phyloP scores from a whole-genome alignment of 805 yeast species.

The Scheffersomyces lignosus region DNA sequence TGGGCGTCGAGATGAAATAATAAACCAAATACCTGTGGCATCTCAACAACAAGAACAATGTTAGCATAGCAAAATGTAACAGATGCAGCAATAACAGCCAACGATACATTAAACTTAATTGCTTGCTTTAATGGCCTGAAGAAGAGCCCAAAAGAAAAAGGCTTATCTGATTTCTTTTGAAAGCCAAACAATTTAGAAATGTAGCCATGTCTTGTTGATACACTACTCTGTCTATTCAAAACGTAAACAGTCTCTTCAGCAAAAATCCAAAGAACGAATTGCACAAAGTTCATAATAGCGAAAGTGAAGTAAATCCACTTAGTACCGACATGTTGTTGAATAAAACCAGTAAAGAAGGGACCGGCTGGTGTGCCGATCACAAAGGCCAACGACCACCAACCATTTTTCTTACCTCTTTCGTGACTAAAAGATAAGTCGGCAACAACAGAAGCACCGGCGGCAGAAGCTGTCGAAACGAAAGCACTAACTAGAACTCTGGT shows the following conservation, averaged over 20 bases:
- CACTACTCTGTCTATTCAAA: slow-evolving; percentile 7
- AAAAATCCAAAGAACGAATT: slow-evolving; percentile 10
- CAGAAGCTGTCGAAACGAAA: slow-evolving; percentile 13
- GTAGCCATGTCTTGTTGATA: slow-evolving; percentile 1
- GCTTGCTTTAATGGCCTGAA: slow-evolving; percentile 9
- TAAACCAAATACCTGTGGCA: slow-evolving; percentile 18
- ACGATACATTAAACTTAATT: slow-evolving; percentile 7
- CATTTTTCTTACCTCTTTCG: slow-evolving; percentile 15
- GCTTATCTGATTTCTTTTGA: slow-evolving; percentile 1
- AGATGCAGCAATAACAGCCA: slow-evolving; percentile 16
- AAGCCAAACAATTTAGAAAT: neutral
- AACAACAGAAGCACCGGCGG: slow-evolving; percentile 16
- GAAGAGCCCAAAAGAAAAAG: slow-evolving; percentile 4
- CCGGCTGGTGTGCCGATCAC: slow-evolving; percentile 16
- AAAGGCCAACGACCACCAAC: slow-evolving; percentile 15
- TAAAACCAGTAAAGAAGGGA: slow-evolving; percentile 18
- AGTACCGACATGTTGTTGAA: slow-evolving; percentile 7
- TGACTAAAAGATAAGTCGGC: slow-evolving; percentile 15
- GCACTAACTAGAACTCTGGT: slow-evolving; percentile 12
- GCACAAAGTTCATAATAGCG: slow-evolving; percentile 12
- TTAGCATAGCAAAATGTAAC: slow-evolving; percentile 21
- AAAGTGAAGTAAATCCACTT: slow-evolving; percentile 13
- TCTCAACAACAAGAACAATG: slow-evolving; percentile 21
- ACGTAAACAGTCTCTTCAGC: slow-evolving; percentile 13
- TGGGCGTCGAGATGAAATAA: slow-evolving; percentile 20